Conservation (phyloP, 208 protist species). For the Paratrypanosoma confusum region DNA sequence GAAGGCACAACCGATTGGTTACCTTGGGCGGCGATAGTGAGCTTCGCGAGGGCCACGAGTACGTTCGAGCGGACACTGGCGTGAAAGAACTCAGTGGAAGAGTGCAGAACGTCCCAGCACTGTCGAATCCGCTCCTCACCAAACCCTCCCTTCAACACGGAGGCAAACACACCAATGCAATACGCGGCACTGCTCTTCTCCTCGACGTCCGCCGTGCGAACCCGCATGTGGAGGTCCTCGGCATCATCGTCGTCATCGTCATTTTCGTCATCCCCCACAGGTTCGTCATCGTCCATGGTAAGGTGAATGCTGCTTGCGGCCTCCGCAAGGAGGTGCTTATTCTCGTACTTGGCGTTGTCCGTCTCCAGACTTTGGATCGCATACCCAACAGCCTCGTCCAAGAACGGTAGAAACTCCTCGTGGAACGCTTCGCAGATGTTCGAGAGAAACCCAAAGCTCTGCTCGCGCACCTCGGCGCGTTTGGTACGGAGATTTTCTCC, state of each 20-base stretch:
- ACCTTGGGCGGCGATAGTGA: conserved; percentile 44
- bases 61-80: conserved; percentile 55
- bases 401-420: conserved; percentile 44
- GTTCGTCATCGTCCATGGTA: conserved; percentile 3
- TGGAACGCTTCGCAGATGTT: conserved; percentile 71
- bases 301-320: conserved; percentile 6
- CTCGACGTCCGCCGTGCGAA: conserved; percentile 74
- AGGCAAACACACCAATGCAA: conserved; percentile 69
- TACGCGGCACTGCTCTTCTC: conserved; percentile 75
- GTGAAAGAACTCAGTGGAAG: conserved; percentile 48
- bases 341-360: conserved; percentile 42
- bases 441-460: conserved; percentile 74
- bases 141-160: conserved; percentile 35
- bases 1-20: conserved; percentile 10
- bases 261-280: conserved; percentile 12
- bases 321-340: conserved; percentile 53
- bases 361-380: conserved; percentile 56
- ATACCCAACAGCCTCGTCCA: conserved; percentile 48
- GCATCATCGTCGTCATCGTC: conserved; percentile 23
- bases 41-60: conserved; percentile 41
- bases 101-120: conserved; percentile 37
- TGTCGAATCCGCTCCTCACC: conserved; percentile 26
- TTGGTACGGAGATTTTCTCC: conserved; percentile 42
- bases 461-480: conserved; percentile 52
- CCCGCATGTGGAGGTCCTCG: conserved; percentile 49